Conservation (phyloP, 257 asterid genomes). For the Anisodus tanguticus region DNA sequence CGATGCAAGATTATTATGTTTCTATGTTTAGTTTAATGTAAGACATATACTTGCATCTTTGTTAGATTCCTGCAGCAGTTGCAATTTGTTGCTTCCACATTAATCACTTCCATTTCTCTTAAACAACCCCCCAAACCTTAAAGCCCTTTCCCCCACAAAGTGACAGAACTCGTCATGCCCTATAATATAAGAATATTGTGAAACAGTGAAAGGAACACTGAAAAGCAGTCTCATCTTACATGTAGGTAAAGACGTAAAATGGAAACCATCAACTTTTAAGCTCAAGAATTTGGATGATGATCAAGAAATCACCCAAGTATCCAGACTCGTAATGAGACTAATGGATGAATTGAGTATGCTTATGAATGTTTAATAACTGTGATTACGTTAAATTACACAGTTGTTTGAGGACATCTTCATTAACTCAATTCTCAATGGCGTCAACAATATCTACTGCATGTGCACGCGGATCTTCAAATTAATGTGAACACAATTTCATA, state of each 20-base stretch:
- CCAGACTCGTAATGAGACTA: not conserved
- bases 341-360: not conserved
- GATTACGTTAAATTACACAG: slow-evolving; percentile 1
- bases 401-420: not conserved
- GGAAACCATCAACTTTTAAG: not conserved
- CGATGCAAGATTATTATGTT: slow-evolving; percentile 18
- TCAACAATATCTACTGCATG: not conserved
- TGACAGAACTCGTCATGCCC: not conserved
- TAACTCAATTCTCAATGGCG: not conserved
- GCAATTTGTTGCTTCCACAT: not conserved
- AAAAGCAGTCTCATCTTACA: not conserved
- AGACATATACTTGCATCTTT: not conserved
- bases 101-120: not conserved
- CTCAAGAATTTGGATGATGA: not conserved
- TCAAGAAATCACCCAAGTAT: not conserved
- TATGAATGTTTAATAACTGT: not conserved
- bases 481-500: not conserved
- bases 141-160: not conserved
- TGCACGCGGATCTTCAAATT: not conserved
- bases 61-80: not conserved
- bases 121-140: not conserved
- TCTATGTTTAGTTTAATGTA: not conserved
- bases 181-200: not conserved
- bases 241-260: not conserved
- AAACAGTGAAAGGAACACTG: not conserved